phyloP scores from a whole-genome alignment of 2,329 filamentous ascomycete species.

The Aspergillus quadrilineatus region DNA sequence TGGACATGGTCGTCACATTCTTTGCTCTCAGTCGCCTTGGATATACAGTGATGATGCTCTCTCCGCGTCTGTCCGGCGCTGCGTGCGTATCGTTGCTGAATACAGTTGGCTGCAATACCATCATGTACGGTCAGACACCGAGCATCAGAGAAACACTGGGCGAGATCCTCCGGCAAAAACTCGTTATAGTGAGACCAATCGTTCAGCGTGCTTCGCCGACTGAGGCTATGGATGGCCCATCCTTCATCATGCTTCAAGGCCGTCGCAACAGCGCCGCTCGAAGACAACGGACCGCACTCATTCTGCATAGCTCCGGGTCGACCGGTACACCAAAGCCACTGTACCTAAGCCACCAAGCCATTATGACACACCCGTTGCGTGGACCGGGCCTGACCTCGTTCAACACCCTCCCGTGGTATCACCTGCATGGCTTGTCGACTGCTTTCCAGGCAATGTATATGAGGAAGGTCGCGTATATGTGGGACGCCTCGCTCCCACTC shows the following conservation, averaged over 20 bases:
- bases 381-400: constrained; percentile 43
- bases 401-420: constrained; percentile 47
- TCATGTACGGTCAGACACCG: constrained; percentile 39
- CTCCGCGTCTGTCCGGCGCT: constrained; percentile 42
- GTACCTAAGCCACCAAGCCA: constrained; percentile 42
- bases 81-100: constrained; percentile 45
- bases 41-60: constrained; percentile 46
- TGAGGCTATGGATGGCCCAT: constrained; percentile 13
- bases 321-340: constrained; percentile 51
- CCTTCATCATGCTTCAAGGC: constrained; percentile 20
- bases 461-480: constrained; percentile 43
- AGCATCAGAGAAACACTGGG: constrained; percentile 35
- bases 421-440: constrained; percentile 45
- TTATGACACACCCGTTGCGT: constrained; percentile 39
- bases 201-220: constrained; percentile 14
- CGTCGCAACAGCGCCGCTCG: constrained; percentile 27
- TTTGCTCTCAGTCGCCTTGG: constrained; percentile 49
- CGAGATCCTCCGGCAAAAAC: constrained; percentile 26
- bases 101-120: constrained; percentile 32
- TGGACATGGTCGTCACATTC: constrained; percentile 45
- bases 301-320: constrained; percentile 51
- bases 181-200: constrained; percentile 28
- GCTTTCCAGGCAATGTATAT: constrained; percentile 48
- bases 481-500: constrained; percentile 42
- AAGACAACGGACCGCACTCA: constrained; percentile 37